Percentiles rank a stretch among this genome's conserved stretches.
Conservation (phyloP, 2,329 filamentous ascomycete species). For the Sporothrix mexicana region DNA sequence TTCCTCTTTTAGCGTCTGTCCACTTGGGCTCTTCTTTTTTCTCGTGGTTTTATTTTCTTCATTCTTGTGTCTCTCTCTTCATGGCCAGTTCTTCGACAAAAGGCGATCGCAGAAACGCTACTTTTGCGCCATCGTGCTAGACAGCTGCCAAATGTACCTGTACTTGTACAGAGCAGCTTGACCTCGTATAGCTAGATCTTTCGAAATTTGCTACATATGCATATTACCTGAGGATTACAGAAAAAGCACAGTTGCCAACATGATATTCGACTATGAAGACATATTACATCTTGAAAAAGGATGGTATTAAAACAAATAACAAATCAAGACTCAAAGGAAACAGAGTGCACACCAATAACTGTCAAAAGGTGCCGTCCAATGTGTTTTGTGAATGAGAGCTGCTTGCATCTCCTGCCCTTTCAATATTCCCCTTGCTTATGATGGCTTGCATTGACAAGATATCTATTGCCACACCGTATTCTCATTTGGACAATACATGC, state of each 20-base stretch:
- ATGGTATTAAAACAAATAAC: no score
- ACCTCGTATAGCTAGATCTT: not conserved
- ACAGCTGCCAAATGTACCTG: conserved; percentile 13
- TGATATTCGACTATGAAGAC: not conserved
- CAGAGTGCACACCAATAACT: no score
- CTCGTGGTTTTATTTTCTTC: not conserved
- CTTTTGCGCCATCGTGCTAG: conserved; percentile 17
- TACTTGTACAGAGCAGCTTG: not conserved
- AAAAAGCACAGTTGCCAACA: not conserved
- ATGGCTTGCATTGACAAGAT: not conserved
- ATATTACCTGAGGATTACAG: not conserved
- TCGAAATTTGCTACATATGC: not conserved
- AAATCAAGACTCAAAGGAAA: no score
- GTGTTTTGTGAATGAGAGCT: not conserved
- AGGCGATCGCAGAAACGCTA: conserved; percentile 3
- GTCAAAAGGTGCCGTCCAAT: no score
- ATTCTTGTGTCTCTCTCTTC: conserved; percentile 17
- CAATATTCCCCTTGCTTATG: not conserved
- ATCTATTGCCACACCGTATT: not conserved
- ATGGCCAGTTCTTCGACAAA: not conserved
- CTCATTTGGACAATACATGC: not conserved
- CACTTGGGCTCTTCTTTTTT: conserved; percentile 1
- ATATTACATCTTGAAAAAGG: no score
- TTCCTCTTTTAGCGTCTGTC: not conserved
- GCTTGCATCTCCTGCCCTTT: not conserved